phyloP scores from a whole-genome alignment of 225 moss, liverwort and hornwort genomes.

The Sphagnum contortum region DNA sequence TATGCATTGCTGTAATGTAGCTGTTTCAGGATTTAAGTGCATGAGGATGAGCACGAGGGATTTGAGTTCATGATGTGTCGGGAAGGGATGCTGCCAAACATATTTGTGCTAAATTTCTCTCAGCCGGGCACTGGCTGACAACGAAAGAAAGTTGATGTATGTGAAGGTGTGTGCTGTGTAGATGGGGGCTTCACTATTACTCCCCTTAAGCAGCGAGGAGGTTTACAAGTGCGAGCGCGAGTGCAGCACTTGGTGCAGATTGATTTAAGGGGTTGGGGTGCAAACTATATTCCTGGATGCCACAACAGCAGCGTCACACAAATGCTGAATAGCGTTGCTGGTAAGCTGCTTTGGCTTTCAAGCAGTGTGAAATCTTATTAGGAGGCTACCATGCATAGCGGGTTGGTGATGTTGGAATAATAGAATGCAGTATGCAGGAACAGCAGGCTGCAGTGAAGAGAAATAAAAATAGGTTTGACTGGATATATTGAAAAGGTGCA shows the following conservation, averaged over 20 bases:
- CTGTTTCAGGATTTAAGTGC: too few species aligned
- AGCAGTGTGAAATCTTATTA: neutral
- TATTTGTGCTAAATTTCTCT: neutral
- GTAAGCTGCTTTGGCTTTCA: conserved; percentile 19
- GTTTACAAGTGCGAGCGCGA: conserved; percentile 55
- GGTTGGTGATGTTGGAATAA: too few species aligned
- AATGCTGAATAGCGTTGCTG: conserved; percentile 81
- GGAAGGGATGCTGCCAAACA: neutral
- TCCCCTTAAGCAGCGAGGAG: conserved; percentile 53
- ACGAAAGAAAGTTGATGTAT: too few species aligned
- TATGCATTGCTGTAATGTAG: too few species aligned
- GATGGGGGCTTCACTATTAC: conserved; percentile 72
- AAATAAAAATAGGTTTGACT: too few species aligned
- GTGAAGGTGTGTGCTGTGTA: conserved; percentile 15
- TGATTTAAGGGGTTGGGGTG: conserved; percentile 91
- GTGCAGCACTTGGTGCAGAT: conserved; percentile 80
- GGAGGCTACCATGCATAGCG: neutral
- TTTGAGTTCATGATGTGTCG: neutral
- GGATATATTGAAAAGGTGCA: too few species aligned
- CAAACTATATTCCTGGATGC: conserved; percentile 55
- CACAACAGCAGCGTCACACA: conserved; percentile 70
- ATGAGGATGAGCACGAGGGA: too few species aligned
- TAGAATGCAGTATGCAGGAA: too few species aligned
- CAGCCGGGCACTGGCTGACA: too few species aligned
- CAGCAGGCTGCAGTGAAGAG: too few species aligned